A percentile compares a stretch with the other conserved stretches of the same genome.
Evolutionary conservation across 805 yeast species (phyloP).

Genomic region (Candida nitratophila): DNA sequence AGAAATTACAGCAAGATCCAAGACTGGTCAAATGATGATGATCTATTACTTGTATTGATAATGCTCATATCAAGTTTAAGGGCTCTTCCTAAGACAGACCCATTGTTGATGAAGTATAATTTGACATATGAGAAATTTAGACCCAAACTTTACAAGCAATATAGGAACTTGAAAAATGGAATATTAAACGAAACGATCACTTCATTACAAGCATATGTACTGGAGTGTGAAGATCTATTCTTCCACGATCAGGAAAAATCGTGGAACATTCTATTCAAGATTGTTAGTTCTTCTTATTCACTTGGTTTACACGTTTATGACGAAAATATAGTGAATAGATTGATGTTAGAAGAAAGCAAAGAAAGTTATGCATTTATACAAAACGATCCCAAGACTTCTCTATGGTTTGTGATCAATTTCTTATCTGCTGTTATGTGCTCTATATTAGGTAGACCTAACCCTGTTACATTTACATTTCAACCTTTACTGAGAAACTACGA

Average conservation of each 20-base stretch:
- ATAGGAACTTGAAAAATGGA: conserved; percentile 38
- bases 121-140: conserved; percentile 16
- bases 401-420: conserved; percentile 45
- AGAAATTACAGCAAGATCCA: conserved; percentile 25
- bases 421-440: conserved; percentile 43
- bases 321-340: conserved; percentile 23
- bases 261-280: conserved; percentile 44
- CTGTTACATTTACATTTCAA: conserved; percentile 35
- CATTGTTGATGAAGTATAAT: conserved; percentile 14
- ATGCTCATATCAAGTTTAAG: conserved; percentile 34
- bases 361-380: conserved; percentile 19
- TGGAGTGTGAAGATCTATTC: conserved; percentile 45
- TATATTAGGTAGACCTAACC: conserved; percentile 47
- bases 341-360: conserved; percentile 24
- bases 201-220: conserved; percentile 42
- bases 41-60: conserved; percentile 37
- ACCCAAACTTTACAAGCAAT: conserved; percentile 31
- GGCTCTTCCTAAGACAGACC: conserved; percentile 22
- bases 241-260: conserved; percentile 42
- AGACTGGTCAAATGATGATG: conserved; percentile 44
- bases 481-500: conserved; percentile 26
- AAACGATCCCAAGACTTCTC: conserved; percentile 33
- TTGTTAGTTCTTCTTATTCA: conserved; percentile 43
- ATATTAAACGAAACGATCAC: conserved; percentile 38
- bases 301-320: conserved; percentile 43